A percentile compares a stretch with the other conserved stretches of the same genome.
Evolutionary conservation across 257 asterid genomes (phyloP).

Genomic region (Solanum habrochaites): DNA sequence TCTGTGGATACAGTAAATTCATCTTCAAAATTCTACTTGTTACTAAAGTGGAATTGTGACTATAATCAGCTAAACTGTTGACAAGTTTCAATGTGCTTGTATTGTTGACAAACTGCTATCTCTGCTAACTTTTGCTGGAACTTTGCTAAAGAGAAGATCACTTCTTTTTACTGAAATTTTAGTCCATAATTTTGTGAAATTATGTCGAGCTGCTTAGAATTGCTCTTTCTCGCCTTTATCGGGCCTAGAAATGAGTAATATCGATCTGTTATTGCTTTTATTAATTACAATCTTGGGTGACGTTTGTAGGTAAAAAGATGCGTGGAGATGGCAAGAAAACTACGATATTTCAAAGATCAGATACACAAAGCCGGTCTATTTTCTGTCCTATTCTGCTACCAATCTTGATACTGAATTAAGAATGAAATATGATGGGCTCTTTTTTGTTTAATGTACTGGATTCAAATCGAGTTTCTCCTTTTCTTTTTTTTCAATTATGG

Average conservation of each 20-base stretch:
- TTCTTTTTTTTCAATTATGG: background rate
- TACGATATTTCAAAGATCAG: conserved; percentile 85
- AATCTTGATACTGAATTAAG: conserved; percentile 74
- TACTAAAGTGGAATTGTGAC: background rate
- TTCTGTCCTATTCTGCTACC: conserved; percentile 49
- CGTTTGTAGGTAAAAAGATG: conserved; percentile 81
- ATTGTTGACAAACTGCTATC: background rate
- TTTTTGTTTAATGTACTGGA: background rate
- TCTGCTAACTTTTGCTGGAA: background rate
- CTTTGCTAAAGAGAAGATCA: background rate
- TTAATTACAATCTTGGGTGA: background rate
- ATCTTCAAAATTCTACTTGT: background rate
- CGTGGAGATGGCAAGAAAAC: conserved; percentile 94
- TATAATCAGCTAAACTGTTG: background rate
- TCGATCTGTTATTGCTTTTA: background rate
- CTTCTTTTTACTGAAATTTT: background rate
- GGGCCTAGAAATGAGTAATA: background rate
- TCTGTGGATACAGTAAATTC: background rate
- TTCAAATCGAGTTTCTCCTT: background rate
- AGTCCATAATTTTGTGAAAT: background rate
- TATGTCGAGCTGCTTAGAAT: background rate
- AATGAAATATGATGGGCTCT: conserved; percentile 83
- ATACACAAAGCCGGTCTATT: conserved; percentile 73
- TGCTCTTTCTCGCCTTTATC: background rate
- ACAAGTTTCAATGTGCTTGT: background rate